phyloP scores from a whole-genome alignment of 495 filamentous ascomycete species.

The Pyrenopolyporus hunteri region DNA sequence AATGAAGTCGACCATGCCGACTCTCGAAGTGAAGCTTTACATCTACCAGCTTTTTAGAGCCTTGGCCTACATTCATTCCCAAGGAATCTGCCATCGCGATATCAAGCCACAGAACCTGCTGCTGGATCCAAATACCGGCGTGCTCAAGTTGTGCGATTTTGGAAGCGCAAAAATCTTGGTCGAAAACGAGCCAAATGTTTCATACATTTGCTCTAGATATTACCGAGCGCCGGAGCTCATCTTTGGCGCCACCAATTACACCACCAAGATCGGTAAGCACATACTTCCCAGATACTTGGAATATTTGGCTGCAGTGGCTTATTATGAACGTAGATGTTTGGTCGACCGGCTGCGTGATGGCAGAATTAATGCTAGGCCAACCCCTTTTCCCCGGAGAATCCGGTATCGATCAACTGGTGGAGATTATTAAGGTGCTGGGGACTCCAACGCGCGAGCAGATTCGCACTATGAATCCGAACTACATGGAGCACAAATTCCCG shows the following conservation, averaged over 20 bases:
- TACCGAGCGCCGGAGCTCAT: conserved; percentile 98
- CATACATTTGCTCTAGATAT: conserved; percentile 99
- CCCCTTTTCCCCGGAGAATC: conserved; percentile 99
- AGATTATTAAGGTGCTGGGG: conserved; percentile 99
- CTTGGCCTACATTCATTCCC: conserved; percentile 97
- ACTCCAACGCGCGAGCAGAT: conserved; percentile 99
- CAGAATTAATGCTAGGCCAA: conserved; percentile 97
- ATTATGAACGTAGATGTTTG: conserved; percentile 78
- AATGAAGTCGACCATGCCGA: conserved; percentile 99
- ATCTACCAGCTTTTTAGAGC: conserved; percentile 99
- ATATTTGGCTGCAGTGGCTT: conserved; percentile 4
- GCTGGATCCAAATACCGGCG: conserved; percentile 84
- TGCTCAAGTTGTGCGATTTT: conserved; percentile 98
- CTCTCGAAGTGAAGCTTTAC: conserved; percentile 97
- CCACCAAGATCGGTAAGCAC: conserved; percentile 94
- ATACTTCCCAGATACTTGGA: neutral
- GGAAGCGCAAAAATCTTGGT: conserved; percentile 98
- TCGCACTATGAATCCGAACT: conserved; percentile 99
- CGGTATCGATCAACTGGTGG: conserved; percentile 96
- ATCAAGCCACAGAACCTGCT: conserved; percentile 99
- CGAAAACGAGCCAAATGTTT: conserved; percentile 98
- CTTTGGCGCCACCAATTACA: conserved; percentile 99
- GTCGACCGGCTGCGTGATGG: conserved; percentile 99
- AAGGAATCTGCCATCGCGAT: conserved; percentile 98
- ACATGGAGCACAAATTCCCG: conserved; percentile 99